Conservation (phyloP, 2,329 filamentous ascomycete genomes). For the Arthroderma sp. region DNA sequence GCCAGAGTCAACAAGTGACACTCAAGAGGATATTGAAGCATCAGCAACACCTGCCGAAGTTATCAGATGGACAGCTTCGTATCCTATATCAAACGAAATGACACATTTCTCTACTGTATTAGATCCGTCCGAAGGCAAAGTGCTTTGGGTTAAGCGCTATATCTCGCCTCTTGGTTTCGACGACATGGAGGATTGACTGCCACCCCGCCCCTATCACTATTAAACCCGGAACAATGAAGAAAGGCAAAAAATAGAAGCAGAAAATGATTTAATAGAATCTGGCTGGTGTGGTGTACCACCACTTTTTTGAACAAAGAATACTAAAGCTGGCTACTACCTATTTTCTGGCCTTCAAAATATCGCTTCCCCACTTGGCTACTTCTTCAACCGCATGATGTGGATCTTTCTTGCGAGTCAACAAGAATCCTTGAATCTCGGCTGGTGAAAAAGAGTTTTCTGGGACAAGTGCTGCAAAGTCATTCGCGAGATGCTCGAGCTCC, state of each 20-base stretch:
- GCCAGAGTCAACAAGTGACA: no score
- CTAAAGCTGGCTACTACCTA: not conserved
- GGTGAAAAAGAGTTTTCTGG: constrained; percentile 38
- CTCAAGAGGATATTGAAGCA: constrained; percentile 7
- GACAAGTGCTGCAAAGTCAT: constrained; percentile 31
- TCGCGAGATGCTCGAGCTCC: constrained; percentile 28
- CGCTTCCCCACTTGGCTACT: constrained; percentile 27
- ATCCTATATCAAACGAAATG: constrained; percentile 43
- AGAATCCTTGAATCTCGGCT: constrained; percentile 41
- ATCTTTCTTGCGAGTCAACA: constrained; percentile 30
- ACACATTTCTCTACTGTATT: constrained; percentile 48
- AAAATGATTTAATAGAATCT: no score
- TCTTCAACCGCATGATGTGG: constrained; percentile 32
- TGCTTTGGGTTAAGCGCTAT: constrained; percentile 34
- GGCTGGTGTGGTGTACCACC: no score
- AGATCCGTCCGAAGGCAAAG: constrained; percentile 38
- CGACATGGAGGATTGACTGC: no score
- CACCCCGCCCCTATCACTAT: no score
- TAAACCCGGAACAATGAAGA: no score
- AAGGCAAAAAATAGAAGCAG: no score
- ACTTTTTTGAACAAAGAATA: no score
- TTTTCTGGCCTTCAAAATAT: not conserved
- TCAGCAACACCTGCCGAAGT: constrained; percentile 24
- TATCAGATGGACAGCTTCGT: constrained; percentile 36
- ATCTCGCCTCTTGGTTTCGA: not conserved